Evolutionary conservation across 176 grass and related monocot species (phyloP).

Genomic region (Cymbopogon citratus): DNA sequence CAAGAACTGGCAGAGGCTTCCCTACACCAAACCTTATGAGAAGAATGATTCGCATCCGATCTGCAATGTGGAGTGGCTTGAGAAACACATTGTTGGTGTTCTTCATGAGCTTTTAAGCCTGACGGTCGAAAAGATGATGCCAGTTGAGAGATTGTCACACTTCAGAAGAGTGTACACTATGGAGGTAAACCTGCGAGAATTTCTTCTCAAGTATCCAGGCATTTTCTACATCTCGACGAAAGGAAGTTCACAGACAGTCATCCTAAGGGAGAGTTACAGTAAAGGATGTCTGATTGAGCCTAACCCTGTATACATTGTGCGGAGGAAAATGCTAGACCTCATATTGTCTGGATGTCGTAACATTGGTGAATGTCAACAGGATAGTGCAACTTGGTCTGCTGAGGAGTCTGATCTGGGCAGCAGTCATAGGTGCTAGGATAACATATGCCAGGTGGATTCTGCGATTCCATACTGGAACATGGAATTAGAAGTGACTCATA

Average conservation of each 20-base stretch:
- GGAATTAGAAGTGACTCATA: not conserved
- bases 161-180: slow-evolving; percentile 45
- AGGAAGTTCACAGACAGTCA: slow-evolving; percentile 41
- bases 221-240: slow-evolving; percentile 77
- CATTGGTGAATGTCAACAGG: slow-evolving; percentile 6
- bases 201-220: slow-evolving; percentile 62
- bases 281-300: slow-evolving; percentile 47
- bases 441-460: not conserved
- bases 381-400: not conserved
- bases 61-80: slow-evolving; percentile 19
- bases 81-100: slow-evolving; percentile 57
- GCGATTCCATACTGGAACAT: not conserved
- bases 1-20: slow-evolving; percentile 63
- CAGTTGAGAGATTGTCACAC: slow-evolving; percentile 49
- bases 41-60: slow-evolving; percentile 24
- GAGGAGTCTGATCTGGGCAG: slow-evolving; percentile 22
- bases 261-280: slow-evolving; percentile 52
- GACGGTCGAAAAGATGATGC: slow-evolving; percentile 48
- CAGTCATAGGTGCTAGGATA: not conserved
- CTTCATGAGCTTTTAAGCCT: slow-evolving; percentile 57
- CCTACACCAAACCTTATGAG: slow-evolving; percentile 57
- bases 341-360: slow-evolving; percentile 33
- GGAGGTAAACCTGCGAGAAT: slow-evolving; percentile 55
- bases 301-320: slow-evolving; percentile 42
- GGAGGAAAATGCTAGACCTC: slow-evolving; percentile 53